A percentile compares a stretch with the other conserved stretches of the same genome.
Evolutionary conservation across 2,329 filamentous ascomycete species (phyloP).

Genomic region (Fusarium virguliforme): DNA sequence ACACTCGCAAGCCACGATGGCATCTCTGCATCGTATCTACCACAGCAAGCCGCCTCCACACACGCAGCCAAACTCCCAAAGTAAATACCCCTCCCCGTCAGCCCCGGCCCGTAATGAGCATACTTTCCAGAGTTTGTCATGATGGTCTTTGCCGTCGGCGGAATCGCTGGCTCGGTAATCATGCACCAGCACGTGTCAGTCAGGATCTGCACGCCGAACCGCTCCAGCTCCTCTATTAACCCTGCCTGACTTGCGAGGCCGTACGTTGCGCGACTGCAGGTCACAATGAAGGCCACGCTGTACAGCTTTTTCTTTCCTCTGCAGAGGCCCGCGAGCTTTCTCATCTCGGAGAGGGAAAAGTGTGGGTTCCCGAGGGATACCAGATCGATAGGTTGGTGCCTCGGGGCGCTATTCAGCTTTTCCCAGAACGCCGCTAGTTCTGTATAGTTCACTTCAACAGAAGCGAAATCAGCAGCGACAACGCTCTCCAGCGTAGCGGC

Average conservation of each 20-base stretch:
- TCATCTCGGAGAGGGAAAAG: conserved; percentile 59
- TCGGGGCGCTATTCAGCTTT: conserved; percentile 35
- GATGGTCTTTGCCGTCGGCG: conserved; percentile 49
- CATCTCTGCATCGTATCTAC: conserved; percentile 11
- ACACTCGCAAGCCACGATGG: conserved; percentile 25
- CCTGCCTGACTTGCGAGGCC: conserved; percentile 48
- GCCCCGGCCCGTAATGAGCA: conserved; percentile 60
- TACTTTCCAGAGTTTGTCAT: conserved; percentile 66
- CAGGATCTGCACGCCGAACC: conserved; percentile 59
- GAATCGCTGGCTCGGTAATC: conserved; percentile 60
- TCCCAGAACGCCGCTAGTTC: conserved; percentile 12
- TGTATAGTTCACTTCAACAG: conserved; percentile 11
- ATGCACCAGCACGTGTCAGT: conserved; percentile 67
- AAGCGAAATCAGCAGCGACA: background rate
- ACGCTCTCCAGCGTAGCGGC: conserved; percentile 32
- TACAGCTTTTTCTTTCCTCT: conserved; percentile 45
- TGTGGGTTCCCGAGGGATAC: conserved; percentile 64
- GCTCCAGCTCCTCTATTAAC: conserved; percentile 51
- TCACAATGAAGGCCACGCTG: conserved; percentile 38
- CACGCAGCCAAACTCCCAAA: conserved; percentile 50
- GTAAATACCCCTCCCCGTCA: conserved; percentile 43
- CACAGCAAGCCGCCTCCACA: conserved; percentile 45
- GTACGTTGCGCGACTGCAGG: conserved; percentile 17
- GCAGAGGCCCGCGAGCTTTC: conserved; percentile 53
- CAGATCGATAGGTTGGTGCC: conserved; percentile 52